Evolutionary conservation across 23 red algal genomes (phyloP), one percentile per base, ranked within the genome.

Genomic region (Gracilaria caudata): DNA sequence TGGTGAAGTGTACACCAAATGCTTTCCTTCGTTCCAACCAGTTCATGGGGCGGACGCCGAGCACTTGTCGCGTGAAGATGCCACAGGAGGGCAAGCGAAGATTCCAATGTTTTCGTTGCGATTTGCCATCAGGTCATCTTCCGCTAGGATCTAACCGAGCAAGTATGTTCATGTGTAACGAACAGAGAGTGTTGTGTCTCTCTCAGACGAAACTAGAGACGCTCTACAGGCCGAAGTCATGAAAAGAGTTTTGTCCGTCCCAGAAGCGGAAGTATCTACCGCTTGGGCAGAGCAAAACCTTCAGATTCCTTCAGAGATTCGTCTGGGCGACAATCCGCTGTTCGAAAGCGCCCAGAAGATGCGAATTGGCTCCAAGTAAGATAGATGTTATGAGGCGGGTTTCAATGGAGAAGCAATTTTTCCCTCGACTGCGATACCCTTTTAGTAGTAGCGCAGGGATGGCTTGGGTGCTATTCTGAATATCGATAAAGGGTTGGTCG

Each of bases 311-410:
- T 29, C 55, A 7, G 77, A 91, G 35, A 75, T 91, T 60, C 76
- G 78, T 71, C 51, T 91, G 2, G 87, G 75, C 24, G 87, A 91
- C 65, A 91, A 91, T 46, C 87, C 87, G 7, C 44, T 77, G 47
- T 91, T 91, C 57, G 47, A 72, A 55, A 54, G 40, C 8, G 47
- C 39, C 44, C 38, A 86, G 65, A 73, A 86, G 43, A 12, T 49
- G 11, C 82, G 82, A 45, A 13, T 21, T 29, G n/a, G 38, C 43
- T 75, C 70, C 10, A 75, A 75, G 38, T 75, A 75, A 29, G n/a
- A 47, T 75, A 33, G 0, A 30, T 19, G 10, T 36, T 66, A 14
- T 3, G 36, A 14, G 2, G 19, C 12, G 30, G 29, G 9, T 36
- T 7, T 36, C 61, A 35, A 6, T 36, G 2, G 4, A 4, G 29